A percentile compares a stretch with the other conserved stretches of the same genome.
Evolutionary conservation across 2,329 filamentous ascomycete genomes (phyloP).

Genomic region (Fusarium brevicatenulatum): DNA sequence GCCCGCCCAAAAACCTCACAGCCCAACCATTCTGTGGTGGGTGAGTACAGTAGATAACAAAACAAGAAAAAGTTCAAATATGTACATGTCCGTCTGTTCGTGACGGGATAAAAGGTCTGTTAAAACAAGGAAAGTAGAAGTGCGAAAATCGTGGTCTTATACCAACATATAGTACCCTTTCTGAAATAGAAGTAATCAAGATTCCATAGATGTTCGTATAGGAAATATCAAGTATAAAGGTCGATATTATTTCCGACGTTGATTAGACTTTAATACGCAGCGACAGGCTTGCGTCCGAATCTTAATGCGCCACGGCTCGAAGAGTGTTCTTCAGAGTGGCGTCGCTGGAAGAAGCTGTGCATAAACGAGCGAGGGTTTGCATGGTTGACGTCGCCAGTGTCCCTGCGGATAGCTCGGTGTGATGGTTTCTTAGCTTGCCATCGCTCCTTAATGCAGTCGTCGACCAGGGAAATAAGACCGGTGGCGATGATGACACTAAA

Average conservation of each 20-base stretch:
- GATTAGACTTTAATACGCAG: slow-evolving; percentile 48
- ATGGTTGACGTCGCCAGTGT: slow-evolving; percentile 37
- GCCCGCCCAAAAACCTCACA: slow-evolving; percentile 14
- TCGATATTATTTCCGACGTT: not conserved
- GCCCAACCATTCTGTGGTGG: not conserved
- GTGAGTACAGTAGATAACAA: slow-evolving; percentile 11
- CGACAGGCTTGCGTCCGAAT: slow-evolving; percentile 49
- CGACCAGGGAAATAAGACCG: slow-evolving; percentile 87
- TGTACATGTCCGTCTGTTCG: slow-evolving; percentile 14
- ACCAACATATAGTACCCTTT: slow-evolving; percentile 4
- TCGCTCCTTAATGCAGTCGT: slow-evolving; percentile 86
- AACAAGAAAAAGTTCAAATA: slow-evolving; percentile 18
- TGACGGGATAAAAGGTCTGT: slow-evolving; percentile 17
- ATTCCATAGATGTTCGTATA: not conserved
- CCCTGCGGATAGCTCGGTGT: slow-evolving; percentile 43
- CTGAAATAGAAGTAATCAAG: not conserved
- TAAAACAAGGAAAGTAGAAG: slow-evolving; percentile 32
- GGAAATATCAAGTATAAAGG: not conserved
- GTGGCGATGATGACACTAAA: slow-evolving; percentile 85
- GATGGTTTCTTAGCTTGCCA: slow-evolving; percentile 67
- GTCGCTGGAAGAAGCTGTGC: slow-evolving; percentile 54
- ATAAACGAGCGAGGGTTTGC: slow-evolving; percentile 48
- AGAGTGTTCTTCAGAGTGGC: slow-evolving; percentile 52
- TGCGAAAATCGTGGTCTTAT: slow-evolving; percentile 15
- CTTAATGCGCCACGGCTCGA: slow-evolving; percentile 49